Base-by-base conservation (phyloP, 1,284 basidiomycete species). In the Chiua sp. region DNA sequence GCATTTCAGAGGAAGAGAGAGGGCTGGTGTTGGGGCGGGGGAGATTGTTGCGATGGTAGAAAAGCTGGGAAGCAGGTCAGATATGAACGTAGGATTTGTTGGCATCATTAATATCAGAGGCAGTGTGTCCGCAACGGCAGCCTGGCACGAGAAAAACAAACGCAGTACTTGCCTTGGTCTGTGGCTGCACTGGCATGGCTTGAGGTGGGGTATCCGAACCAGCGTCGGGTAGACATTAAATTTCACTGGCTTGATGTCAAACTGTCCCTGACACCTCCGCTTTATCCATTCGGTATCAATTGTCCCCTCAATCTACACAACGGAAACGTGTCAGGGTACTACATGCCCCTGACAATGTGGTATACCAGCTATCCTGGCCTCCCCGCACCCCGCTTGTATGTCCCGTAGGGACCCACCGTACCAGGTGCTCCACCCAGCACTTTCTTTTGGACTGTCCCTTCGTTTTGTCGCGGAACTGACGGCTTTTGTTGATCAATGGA, bases 321-420 rank as follows among this genome's bases (percentile, higher is more conserved):
- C n/a, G n/a, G n/a, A n/a, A n/a, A n/a, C n/a, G n/a, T n/a, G n/a
- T n/a, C n/a, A n/a, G n/a, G n/a, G n/a, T n/a, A n/a, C n/a, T n/a
- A n/a, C n/a, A n/a, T n/a, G n/a, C n/a, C n/a, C n/a, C n/a, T n/a
- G n/a, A n/a, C n/a, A n/a, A n/a, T n/a, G 10, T 32, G 30, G 30
- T 32, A n/a, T 32, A 13, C 39, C 8, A n/a, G n/a, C 8, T 69
- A 68, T 47, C 69, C 65, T 49, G 64, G 52, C 48, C 59, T 53
- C 20, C 56, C 65, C 6, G 54, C 42, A n/a, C 68, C 59, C 37
- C 72, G 70, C 39, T 80, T 82, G 59, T 74, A 81, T 20, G 79
- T 80, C 42, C 80, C 79, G 59, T 77, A 80, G 28, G 80, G 79
- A 7, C 80, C 80, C 5, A 82, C 79, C 2, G 76, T 78, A n/a